A percentile compares a stretch with the other conserved stretches of the same genome.
Evolutionary conservation across 208 protist species (phyloP).

Genomic region (Trypanosomatidae sp.): DNA sequence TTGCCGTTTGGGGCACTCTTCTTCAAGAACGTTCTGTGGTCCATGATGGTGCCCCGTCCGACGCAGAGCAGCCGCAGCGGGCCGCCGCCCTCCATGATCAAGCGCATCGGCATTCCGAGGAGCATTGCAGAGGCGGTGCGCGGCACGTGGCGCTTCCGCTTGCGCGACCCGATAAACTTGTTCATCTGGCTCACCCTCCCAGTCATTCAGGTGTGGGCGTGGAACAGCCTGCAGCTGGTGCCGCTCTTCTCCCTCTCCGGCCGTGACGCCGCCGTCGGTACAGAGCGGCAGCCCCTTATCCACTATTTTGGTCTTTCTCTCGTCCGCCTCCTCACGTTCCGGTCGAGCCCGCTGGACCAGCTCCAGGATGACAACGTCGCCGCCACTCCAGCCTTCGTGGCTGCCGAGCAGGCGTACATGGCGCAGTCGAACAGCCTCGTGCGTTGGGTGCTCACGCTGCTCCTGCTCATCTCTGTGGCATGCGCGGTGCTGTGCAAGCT

Average conservation of each 20-base stretch:
- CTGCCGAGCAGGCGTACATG: slow-evolving; percentile 17
- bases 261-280: neutral
- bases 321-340: slow-evolving; percentile 17
- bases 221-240: slow-evolving; percentile 49
- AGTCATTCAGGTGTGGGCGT: slow-evolving; percentile 48
- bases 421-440: slow-evolving; percentile 22
- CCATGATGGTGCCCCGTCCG: slow-evolving; percentile 38
- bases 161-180: slow-evolving; percentile 58
- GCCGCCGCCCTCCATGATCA: slow-evolving; percentile 9
- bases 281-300: neutral
- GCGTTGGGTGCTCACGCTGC: slow-evolving; percentile 29
- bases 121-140: slow-evolving; percentile 51
- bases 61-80: slow-evolving; percentile 42
- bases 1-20: slow-evolving; percentile 50
- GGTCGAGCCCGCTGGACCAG: slow-evolving; percentile 12
- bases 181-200: slow-evolving; percentile 41
- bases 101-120: slow-evolving; percentile 33
- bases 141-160: slow-evolving; percentile 60
- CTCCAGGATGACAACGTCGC: neutral
- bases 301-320: slow-evolving; percentile 24
- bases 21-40: slow-evolving; percentile 65
- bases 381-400: neutral
- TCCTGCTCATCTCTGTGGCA: slow-evolving; percentile 29
- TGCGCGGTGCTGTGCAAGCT: slow-evolving; percentile 47
- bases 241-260: slow-evolving; percentile 34